Evolutionary conservation across 106 monocot species (phyloP), one percentile per base, ranked within the genome.

Genomic region (Posidonia australis): DNA sequence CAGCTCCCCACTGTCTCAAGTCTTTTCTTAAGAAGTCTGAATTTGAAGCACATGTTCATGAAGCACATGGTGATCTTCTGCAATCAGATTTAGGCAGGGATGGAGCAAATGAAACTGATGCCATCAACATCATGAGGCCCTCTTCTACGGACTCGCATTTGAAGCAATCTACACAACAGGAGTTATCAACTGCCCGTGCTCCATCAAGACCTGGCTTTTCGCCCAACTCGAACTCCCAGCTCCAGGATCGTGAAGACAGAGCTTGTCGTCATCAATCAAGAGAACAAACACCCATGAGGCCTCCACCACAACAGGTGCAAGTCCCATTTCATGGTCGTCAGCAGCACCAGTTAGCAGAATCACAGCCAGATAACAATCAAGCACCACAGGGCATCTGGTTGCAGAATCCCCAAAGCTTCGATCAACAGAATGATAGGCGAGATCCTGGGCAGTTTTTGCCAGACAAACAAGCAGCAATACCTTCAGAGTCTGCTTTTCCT

Each of bases 1-100:
- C 82, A 28, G 90, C 90, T 41, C 96, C 96, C 29, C 90, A 87
- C 65, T 96, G 96, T 58, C 77, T 90, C 49, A 96, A 90, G 49
- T 90, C 96, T 20, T 96, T 87, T 58, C 84, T 90, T 13, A 84
- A 84, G 78, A 73, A 53, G 72, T 29, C 84, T 3, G 90, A 90
- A 5, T 85, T 90, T 48, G 84, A 82, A 46, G 23, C 76, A 9
- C 96, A 96, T 69, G 63, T 96, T 60, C 84, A 82, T 65, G 82
- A 79, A 61, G 28, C 32, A 10, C 96, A 96, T 61, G 72, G 77
- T 1, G 76, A 83, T 54, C 82, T 96, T 63, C 76, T 90, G n/a
- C 76, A 81, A 1, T 27, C 65, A 26, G 71, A 79, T 51, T 32
- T 42, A 9, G 79, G 80, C 20, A 86, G 65, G 71, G 83, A 86